Evolutionary conservation across 225 moss, liverwort and hornwort species (phyloP).

Genomic region (Physcomitrium patens): DNA sequence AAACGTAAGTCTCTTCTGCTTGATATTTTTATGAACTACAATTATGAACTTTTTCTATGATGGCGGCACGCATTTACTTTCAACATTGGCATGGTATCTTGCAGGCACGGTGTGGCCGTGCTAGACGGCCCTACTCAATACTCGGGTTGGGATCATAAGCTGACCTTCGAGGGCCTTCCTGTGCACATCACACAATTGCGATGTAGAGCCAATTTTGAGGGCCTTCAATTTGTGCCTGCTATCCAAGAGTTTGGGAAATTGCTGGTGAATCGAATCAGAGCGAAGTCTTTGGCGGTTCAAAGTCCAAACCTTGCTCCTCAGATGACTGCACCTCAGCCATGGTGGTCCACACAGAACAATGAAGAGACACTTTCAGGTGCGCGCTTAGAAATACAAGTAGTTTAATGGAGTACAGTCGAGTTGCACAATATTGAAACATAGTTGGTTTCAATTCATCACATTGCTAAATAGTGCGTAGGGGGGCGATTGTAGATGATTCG

Average conservation of each 20-base stretch:
- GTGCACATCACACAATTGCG: constrained; percentile 58
- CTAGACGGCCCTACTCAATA: constrained; percentile 50
- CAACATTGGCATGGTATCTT: constrained; percentile 19
- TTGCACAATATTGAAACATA: too few relatives aligned
- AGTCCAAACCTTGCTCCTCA: constrained; percentile 38
- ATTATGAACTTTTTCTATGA: neutral
- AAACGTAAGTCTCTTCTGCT: constrained; percentile 40
- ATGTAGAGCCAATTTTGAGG: constrained; percentile 64
- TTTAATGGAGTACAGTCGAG: too few relatives aligned
- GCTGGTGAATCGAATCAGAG: constrained; percentile 57
- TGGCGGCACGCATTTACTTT: neutral
- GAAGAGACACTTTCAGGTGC: constrained; percentile 39
- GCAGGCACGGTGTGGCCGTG: constrained; percentile 64
- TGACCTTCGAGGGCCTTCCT: constrained; percentile 67
- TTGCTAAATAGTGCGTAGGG: constrained; percentile 1
- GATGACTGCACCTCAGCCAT: constrained; percentile 38
- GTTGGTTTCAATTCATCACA: neutral
- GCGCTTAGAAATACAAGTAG: neutral
- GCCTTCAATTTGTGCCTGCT: constrained; percentile 57
- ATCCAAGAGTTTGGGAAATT: constrained; percentile 58
- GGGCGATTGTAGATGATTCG: neutral
- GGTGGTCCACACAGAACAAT: constrained; percentile 50
- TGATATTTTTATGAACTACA: neutral
- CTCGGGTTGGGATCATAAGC: constrained; percentile 68
- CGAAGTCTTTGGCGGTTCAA: constrained; percentile 43